Percentiles rank a stretch among this genome's conserved stretches.
These are phyloP conservation scores for Yarrowia hollandica DNA, from an alignment of 805 yeast species.

Conservation along the genomic window DNA sequence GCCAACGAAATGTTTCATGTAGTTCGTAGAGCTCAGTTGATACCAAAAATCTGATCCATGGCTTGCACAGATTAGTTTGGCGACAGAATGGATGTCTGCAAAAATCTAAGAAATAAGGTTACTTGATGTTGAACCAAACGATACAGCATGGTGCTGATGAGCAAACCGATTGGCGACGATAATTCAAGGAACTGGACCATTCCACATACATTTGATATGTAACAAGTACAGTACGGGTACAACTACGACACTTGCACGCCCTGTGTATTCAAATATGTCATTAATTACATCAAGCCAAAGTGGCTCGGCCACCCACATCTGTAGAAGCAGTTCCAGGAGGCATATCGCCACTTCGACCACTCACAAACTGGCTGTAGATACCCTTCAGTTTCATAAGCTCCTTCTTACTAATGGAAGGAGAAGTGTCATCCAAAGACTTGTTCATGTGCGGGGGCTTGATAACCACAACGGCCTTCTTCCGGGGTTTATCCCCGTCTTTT, in stretches of 20 bases:
- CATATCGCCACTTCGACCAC: constrained; percentile 82
- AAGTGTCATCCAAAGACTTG: constrained; percentile 70
- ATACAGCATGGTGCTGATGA: no score
- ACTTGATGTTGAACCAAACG: no score
- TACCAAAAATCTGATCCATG: no score
- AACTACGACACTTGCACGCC: no score
- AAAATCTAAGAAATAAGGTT: no score
- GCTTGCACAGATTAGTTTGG: no score
- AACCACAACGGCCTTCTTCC: constrained; percentile 26
- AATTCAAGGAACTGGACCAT: no score
- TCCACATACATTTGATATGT: no score
- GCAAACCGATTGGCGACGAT: no score
- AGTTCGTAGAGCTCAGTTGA: no score
- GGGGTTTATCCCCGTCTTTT: neutral
- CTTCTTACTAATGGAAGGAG: constrained; percentile 79
- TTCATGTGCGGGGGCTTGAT: constrained; percentile 58
- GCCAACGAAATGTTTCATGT: neutral
- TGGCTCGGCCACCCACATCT: constrained; percentile 81
- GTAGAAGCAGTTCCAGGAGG: constrained; percentile 79
- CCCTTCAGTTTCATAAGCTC: constrained; percentile 63
- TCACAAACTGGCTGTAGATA: constrained; percentile 71
- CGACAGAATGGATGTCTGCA: no score
- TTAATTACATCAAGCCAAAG: constrained; percentile 56
- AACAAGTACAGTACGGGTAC: no score
- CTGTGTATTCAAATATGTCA: neutral